These are phyloP conservation scores for Aspergillus hiratsukae DNA, from an alignment of 2,329 filamentous ascomycete species.

Conservation along the genomic window DNA sequence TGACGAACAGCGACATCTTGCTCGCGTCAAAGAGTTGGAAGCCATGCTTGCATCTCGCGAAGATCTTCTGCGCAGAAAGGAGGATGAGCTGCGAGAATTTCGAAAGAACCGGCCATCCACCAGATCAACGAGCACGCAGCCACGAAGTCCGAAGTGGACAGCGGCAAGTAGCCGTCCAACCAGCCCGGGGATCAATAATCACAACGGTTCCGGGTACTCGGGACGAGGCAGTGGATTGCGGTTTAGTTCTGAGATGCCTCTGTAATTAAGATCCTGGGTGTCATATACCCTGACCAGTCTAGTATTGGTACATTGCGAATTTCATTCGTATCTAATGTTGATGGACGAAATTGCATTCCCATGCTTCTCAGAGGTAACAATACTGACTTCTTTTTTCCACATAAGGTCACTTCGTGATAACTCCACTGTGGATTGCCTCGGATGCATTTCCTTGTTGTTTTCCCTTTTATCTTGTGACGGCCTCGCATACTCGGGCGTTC, in stretches of 20 bases:
- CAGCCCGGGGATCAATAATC: constrained; percentile 36
- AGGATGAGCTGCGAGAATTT: constrained; percentile 43
- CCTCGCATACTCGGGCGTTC: neutral
- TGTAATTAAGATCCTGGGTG: constrained; percentile 12
- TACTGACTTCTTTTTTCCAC: neutral
- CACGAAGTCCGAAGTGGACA: constrained; percentile 38
- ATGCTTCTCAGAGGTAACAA: neutral
- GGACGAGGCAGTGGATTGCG: constrained; percentile 36
- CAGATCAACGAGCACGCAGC: constrained; percentile 40
- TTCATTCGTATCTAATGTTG: neutral
- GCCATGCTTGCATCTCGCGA: constrained; percentile 33
- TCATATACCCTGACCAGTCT: neutral
- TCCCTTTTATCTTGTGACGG: neutral
- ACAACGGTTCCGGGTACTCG: constrained; percentile 25
- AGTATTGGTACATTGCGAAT: neutral
- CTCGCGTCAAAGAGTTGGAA: constrained; percentile 38
- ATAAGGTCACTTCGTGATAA: neutral
- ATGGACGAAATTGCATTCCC: neutral
- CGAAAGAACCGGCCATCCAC: constrained; percentile 42
- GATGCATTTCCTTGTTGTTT: neutral
- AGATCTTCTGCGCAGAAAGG: constrained; percentile 37
- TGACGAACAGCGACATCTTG: constrained; percentile 30
- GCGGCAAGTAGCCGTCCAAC: constrained; percentile 34
- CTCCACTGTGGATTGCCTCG: neutral
- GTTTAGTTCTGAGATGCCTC: constrained; percentile 35